These are phyloP conservation scores for Fusarium sororula DNA, from an alignment of 2,329 filamentous ascomycete genomes.

Conservation along the genomic window DNA sequence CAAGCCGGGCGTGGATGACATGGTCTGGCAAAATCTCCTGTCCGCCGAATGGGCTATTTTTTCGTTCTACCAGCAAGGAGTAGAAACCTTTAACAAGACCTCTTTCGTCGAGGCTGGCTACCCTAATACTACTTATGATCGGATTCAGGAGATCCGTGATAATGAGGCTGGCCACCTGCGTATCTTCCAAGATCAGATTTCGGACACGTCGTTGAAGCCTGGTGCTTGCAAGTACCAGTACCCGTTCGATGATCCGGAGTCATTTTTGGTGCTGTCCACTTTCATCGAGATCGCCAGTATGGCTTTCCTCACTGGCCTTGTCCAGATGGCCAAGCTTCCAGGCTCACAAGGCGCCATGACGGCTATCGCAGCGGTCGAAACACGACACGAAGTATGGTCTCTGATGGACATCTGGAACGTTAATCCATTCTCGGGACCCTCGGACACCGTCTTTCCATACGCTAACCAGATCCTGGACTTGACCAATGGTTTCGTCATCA, in stretches of 20 bases:
- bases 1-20: neutral
- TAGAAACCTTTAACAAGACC: neutral
- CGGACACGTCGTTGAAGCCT: neutral
- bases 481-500: no score
- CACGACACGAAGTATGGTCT: no score
- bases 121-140: neutral
- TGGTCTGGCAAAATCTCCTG: neutral
- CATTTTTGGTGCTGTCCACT: neutral
- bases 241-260: neutral
- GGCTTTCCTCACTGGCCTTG: neutral
- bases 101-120: neutral
- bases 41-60: neutral
- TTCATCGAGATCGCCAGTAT: neutral
- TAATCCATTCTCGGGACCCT: no score
- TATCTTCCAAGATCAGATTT: neutral
- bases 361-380: no score
- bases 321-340: no score
- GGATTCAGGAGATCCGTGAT: neutral
- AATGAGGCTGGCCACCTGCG: neutral
- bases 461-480: no score
- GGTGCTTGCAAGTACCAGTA: neutral
- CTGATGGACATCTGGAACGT: no score
- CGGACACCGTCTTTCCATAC: no score
- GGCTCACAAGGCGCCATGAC: no score
- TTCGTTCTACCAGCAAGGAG: neutral